Evolutionary conservation across 192 early-diverging fungal species (phyloP).

Genomic region (Backusella tuberculispora): DNA sequence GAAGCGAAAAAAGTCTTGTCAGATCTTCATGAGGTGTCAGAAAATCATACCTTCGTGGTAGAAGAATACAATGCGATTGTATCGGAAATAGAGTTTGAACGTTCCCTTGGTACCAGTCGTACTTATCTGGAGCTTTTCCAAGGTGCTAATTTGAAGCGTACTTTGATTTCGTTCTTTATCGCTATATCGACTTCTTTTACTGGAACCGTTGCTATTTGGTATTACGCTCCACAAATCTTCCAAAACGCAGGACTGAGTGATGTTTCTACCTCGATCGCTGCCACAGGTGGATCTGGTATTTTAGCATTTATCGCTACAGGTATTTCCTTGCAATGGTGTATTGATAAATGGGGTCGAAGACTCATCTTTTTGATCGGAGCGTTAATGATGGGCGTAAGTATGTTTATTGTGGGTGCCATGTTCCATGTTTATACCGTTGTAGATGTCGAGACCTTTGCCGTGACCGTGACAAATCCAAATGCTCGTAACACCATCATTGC

Average conservation of each 20-base stretch:
- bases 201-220: constrained; percentile 39
- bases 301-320: constrained; percentile 32
- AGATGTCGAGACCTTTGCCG: constrained; percentile 16
- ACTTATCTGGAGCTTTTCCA: constrained; percentile 63
- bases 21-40: constrained; percentile 60
- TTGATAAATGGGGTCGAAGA: constrained; percentile 82
- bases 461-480: constrained; percentile 10
- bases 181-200: constrained; percentile 31
- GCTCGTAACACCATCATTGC: constrained; percentile 41
- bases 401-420: constrained; percentile 63
- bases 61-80: constrained; percentile 73
- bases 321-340: constrained; percentile 49
- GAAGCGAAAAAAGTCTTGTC: constrained; percentile 73
- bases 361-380: constrained; percentile 76
- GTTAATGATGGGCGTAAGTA: constrained; percentile 62
- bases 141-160: constrained; percentile 61
- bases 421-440: constrained; percentile 28
- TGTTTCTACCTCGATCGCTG: constrained; percentile 28
- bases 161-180: constrained; percentile 65
- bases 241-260: constrained; percentile 34
- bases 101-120: constrained; percentile 55
- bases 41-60: constrained; percentile 52
- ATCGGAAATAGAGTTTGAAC: constrained; percentile 65
- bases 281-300: constrained; percentile 38
- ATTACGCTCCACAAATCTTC: constrained; percentile 44